Base-by-base conservation (phyloP, 768 basidiomycete genomes). In the Gloeostereum incarnatum region DNA sequence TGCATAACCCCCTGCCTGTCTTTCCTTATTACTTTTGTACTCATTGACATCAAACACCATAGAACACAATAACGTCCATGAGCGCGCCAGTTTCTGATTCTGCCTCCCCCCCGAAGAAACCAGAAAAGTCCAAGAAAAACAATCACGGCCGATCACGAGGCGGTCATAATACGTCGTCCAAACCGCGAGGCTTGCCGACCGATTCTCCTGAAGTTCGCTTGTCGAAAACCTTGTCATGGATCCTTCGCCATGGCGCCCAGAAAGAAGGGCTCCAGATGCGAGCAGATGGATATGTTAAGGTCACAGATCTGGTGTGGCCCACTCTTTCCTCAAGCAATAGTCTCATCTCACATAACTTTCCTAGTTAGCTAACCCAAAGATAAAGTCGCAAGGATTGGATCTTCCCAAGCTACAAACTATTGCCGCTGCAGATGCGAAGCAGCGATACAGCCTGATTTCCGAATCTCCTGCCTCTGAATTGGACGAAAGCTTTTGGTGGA, bases 201-300 rank as follows among this genome's bases (percentile, higher is more conserved):
- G 88, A 93, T 48, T 62, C 75, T 3, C 76, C 74, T 0, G 77
- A 83, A 35, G 73, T 84, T 5, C 70, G 77, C 8, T 49, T 86
- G 10, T 90, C 87, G 10, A 97, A 96, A 58, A 86, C 87, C 0
- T 61, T 98, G 6, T 83, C 91, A 0, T 97, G 84, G 73, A 63
- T 98, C 18, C 73, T 98, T n/a, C 74, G 93, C 3, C 94, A 98
- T 55, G 89, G 84, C 0, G 90, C 92, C 14, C 66, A 75, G 45
- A 75, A 73, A 25, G 81, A 93, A 44, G 75, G 80, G 1, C 53
- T 97, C 4, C 50, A 62, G 3, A 82, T 97, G 63, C 75, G 93
- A 6, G 51, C 67, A 21, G 94, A 97, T 51, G 94, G 94, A 11
- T 97, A 81, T 52, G 78, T 91, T 3, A 71, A 72, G 46, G 85